These are phyloP conservation scores for Chaetomium globosum DNA, from an alignment of 2,329 filamentous ascomycete genomes.

Conservation along the genomic window DNA sequence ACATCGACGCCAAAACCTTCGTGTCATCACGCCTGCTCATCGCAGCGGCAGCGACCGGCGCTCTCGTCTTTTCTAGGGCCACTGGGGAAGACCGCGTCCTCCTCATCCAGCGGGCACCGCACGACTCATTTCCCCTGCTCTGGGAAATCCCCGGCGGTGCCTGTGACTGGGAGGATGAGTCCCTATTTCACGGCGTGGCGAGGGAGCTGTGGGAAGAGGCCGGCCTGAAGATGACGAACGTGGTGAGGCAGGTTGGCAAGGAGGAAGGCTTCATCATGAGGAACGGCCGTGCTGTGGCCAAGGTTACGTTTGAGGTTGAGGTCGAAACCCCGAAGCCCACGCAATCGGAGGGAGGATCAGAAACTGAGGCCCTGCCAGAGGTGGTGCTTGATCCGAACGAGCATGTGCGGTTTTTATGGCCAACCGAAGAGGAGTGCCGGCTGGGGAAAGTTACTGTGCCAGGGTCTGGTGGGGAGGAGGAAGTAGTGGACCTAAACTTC, in stretches of 20 bases:
- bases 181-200: constrained; percentile 43
- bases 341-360: background rate
- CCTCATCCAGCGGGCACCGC: constrained; percentile 46
- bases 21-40: constrained; percentile 31
- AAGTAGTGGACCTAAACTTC: constrained; percentile 33
- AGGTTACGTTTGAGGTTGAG: constrained; percentile 39
- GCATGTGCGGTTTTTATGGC: constrained; percentile 43
- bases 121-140: constrained; percentile 45
- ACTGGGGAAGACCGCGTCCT: constrained; percentile 40
- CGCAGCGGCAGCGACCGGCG: constrained; percentile 37
- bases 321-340: constrained; percentile 26
- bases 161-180: constrained; percentile 43
- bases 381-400: constrained; percentile 42
- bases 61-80: constrained; percentile 38
- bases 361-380: constrained; percentile 16
- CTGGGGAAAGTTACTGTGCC: constrained; percentile 19
- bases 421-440: constrained; percentile 42
- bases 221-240: constrained; percentile 40
- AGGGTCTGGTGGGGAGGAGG: background rate
- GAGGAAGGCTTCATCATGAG: constrained; percentile 38
- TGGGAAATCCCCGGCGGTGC: constrained; percentile 51
- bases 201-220: constrained; percentile 51
- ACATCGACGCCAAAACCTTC: constrained; percentile 34
- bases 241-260: constrained; percentile 34
- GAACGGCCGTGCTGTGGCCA: constrained; percentile 32